Percentiles rank a stretch among this genome's conserved stretches.
phyloP scores from a whole-genome alignment of 805 yeast species.

The Sporopachydermia lactativora region DNA sequence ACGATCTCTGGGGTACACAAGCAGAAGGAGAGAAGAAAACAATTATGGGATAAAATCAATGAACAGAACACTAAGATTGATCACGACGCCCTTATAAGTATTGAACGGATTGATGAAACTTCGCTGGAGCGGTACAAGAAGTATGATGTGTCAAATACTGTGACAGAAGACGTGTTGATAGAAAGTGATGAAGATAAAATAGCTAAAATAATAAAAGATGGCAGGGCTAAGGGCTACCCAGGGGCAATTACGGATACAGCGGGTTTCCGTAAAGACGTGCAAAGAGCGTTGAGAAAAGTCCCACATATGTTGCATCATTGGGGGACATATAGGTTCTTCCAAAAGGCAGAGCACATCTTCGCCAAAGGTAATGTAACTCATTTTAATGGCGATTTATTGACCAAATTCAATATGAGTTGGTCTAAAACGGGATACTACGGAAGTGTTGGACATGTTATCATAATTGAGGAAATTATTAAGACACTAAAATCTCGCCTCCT shows the following conservation, averaged over 20 bases:
- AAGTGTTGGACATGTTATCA: neutral
- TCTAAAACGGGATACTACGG: neutral
- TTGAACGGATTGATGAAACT: neutral
- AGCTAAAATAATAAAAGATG: neutral
- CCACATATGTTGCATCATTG: neutral
- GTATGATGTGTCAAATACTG: no score
- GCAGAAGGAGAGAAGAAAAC: neutral
- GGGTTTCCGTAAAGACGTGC: neutral
- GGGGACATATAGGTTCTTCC: neutral
- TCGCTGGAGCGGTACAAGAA: neutral
- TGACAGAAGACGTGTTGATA: no score
- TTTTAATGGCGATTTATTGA: conserved; percentile 1
- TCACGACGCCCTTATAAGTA: neutral
- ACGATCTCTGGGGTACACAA: no score
- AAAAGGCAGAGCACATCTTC: neutral
- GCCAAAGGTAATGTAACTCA: neutral
- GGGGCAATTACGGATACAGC: neutral
- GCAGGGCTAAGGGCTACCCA: neutral
- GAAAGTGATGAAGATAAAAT: neutral
- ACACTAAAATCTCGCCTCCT: neutral
- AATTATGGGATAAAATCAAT: conserved; percentile 1
- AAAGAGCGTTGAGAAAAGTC: neutral
- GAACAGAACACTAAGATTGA: neutral
- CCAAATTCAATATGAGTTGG: neutral
- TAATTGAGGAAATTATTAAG: neutral